Base-by-base conservation (phyloP, 2,329 filamentous ascomycete genomes). In the Colletotrichum chrysophilum region DNA sequence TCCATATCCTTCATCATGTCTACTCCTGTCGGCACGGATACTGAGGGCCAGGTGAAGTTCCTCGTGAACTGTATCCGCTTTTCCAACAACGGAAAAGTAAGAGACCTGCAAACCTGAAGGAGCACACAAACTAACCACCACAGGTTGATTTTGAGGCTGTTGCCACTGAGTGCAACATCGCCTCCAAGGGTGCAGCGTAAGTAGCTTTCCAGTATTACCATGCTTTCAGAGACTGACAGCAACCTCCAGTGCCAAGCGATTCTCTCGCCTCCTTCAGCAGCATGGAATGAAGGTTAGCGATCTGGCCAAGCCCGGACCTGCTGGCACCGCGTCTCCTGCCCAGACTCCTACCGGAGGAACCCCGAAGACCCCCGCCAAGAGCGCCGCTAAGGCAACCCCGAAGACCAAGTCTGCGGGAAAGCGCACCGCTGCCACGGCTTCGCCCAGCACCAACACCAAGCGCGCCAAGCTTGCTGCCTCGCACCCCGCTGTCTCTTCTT, bases 161-260 rank as follows among this genome's bases (percentile, higher is more conserved):
- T n/a, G 91, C 92, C 13, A 85, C 87, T 18, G 92, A 94, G 79
- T 91, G 92, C 56, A 84, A 83, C 26, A 93, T 95, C 48, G 87
- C 93, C 38, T 87, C 85, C 82, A 94, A 93, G 83, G 92, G 89
- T 16, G 93, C 93, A 26, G 93, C 93, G 93, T 95, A 89, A 88
- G 93, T 89, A 21, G 12, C 4, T n/a, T 14, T 28, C 3, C 10
- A 8, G 26, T 26, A 26, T 26, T 26, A 26, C 26, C 26, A 3
- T 38, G 7, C 62, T 10, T 21, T 8, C 26, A 2, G 26, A 62
- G 24, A 65, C 28, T 48, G 18, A 36, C 36, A 28, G 26, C 26
- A 28, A 26, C 26, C 26, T 34, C 9, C 79, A 94, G 93, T 2
- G 90, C 92, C 77, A 94, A 94, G 84, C 87, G 93, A 78, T 94